Percentiles rank a stretch among this genome's conserved stretches.
phyloP scores from a whole-genome alignment of 2,329 filamentous ascomycete genomes.

The Colletotrichum gigasporum region DNA sequence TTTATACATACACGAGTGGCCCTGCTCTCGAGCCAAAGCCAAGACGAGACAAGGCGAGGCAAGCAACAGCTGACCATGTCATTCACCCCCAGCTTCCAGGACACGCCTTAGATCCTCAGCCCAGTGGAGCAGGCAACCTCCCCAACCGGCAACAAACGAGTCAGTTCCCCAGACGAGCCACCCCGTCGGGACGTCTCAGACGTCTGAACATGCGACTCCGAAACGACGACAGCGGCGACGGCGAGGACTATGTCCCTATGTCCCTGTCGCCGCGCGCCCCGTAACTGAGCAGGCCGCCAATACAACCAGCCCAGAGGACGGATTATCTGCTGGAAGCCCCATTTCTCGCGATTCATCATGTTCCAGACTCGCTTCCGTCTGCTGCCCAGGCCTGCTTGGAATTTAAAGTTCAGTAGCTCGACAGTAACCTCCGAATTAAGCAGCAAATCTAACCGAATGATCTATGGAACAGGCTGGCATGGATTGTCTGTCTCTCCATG shows the following conservation, averaged over 20 bases:
- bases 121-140: not conserved
- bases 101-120: too few relatives aligned
- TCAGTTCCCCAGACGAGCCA: conserved; percentile 1
- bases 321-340: not conserved
- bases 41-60: not conserved
- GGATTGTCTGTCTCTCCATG: too few relatives aligned
- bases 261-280: not conserved
- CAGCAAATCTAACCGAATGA: not conserved
- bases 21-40: not conserved
- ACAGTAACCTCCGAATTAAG: not conserved
- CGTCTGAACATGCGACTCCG: not conserved
- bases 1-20: too few relatives aligned
- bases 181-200: conserved; percentile 15
- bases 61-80: not conserved
- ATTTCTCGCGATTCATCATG: not conserved
- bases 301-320: not conserved
- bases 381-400: not conserved
- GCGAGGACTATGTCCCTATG: not conserved
- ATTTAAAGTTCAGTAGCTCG: not conserved
- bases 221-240: conserved; percentile 9
- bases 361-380: not conserved
- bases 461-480: not conserved
- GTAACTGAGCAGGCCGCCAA: not conserved
- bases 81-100: too few relatives aligned
- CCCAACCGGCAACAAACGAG: not conserved